phyloP scores from a whole-genome alignment of 495 filamentous ascomycete genomes.

The Symbiotaphrina buchneri region DNA sequence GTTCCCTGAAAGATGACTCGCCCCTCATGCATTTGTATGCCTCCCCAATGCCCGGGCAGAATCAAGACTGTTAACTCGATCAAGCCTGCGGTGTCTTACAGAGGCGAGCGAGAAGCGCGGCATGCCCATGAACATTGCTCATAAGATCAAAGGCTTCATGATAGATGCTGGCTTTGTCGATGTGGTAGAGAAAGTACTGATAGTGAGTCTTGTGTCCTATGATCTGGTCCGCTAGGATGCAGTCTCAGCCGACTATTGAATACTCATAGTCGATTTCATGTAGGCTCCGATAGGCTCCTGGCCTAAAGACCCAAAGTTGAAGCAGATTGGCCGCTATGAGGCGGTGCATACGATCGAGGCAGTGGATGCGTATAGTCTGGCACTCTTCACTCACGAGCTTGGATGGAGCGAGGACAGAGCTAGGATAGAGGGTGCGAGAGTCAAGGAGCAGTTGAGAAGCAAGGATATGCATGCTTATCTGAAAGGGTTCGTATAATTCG shows the following conservation, averaged over 20 bases:
- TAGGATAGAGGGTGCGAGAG: no score
- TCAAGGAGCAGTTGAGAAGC: no score
- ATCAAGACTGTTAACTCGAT: not conserved
- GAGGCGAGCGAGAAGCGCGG: not conserved
- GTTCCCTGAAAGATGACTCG: no score
- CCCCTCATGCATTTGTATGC: not conserved
- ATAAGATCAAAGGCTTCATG: not conserved
- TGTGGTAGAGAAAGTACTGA: not conserved
- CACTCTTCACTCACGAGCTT: no score
- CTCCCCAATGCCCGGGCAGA: not conserved
- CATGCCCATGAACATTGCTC: not conserved
- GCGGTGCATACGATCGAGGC: slow-evolving; percentile 19
- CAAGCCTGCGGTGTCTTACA: not conserved
- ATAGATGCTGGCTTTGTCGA: not conserved
- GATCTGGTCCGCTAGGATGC: no score
- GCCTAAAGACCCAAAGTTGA: not conserved
- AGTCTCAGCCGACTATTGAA: no score
- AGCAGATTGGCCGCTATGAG: slow-evolving; percentile 4
- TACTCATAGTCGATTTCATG: no score
- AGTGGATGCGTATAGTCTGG: no score
- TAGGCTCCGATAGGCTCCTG: no score
- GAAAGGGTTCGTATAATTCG: no score
- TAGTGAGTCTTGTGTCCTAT: not conserved
- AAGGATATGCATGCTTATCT: no score
- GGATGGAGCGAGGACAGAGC: no score